Evolutionary conservation across 257 asterid species (phyloP).

Genomic region (Capsicum rhomboideum): DNA sequence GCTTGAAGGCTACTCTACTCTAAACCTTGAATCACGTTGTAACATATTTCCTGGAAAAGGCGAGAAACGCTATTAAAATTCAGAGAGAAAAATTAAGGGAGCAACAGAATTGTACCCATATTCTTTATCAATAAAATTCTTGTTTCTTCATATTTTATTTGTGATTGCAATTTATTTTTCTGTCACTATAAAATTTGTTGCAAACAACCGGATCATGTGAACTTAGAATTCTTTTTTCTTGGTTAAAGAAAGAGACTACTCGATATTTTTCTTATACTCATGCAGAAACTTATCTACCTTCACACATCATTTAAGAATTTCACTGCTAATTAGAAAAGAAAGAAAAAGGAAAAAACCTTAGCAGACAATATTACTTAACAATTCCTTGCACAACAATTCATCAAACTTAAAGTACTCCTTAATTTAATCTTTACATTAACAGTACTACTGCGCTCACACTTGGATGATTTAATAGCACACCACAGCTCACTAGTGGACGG

Average conservation of each 20-base stretch:
- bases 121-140: too few relatives aligned
- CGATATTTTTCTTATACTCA: not conserved
- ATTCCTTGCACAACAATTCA: not conserved
- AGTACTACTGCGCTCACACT: not conserved
- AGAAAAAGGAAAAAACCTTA: not conserved
- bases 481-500: not conserved
- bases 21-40: too few relatives aligned
- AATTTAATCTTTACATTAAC: not conserved
- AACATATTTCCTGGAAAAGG: too few relatives aligned
- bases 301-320: not conserved
- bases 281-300: not conserved
- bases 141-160: too few relatives aligned
- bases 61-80: too few relatives aligned
- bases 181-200: too few relatives aligned
- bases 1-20: too few relatives aligned
- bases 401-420: not conserved
- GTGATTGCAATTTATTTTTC: too few relatives aligned
- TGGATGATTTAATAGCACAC: not conserved
- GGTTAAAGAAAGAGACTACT: not conserved
- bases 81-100: too few relatives aligned
- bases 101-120: too few relatives aligned
- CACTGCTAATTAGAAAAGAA: not conserved
- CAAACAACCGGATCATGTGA: not conserved
- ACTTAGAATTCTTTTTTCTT: not conserved
- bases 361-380: not conserved